These are phyloP conservation scores for Sphagnum contortum DNA, from an alignment of 225 moss, liverwort and hornwort genomes.

Conservation along the genomic window DNA sequence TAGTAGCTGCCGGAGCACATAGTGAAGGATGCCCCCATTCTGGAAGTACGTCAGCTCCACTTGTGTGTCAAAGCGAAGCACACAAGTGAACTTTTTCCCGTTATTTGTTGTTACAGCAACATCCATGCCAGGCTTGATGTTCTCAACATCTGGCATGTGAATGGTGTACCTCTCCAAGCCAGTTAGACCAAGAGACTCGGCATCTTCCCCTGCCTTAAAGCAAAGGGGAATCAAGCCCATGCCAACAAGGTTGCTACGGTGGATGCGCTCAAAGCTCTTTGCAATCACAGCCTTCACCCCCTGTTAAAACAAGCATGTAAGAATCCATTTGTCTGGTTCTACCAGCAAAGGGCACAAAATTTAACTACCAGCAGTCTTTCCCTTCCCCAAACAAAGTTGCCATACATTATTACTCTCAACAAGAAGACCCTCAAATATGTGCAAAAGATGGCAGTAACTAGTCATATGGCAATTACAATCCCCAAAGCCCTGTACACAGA, in stretches of 20 bases:
- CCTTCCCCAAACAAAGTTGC: too few relatives aligned
- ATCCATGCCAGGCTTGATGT: constrained; percentile 80
- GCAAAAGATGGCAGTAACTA: too few relatives aligned
- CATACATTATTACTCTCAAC: too few relatives aligned
- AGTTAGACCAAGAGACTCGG: constrained; percentile 68
- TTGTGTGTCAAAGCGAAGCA: constrained; percentile 90
- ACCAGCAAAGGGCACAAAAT: background rate
- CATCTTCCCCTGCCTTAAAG: constrained; percentile 81
- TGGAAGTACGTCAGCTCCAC: constrained; percentile 87
- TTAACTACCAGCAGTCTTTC: too few relatives aligned
- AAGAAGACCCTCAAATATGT: too few relatives aligned
- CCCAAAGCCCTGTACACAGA: too few relatives aligned
- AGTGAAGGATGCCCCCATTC: constrained; percentile 89
- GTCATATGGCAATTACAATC: too few relatives aligned
- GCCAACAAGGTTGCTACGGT: constrained; percentile 94
- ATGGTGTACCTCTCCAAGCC: constrained; percentile 80
- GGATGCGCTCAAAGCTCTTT: constrained; percentile 98
- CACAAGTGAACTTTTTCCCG: constrained; percentile 66
- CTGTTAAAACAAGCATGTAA: constrained; percentile 18
- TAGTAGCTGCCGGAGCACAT: constrained; percentile 78
- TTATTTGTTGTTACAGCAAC: constrained; percentile 64
- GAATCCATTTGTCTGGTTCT: background rate
- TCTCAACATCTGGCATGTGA: constrained; percentile 42
- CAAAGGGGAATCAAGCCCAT: constrained; percentile 93
- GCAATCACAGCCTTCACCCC: constrained; percentile 94